These are phyloP conservation scores for Agaricales sp. DNA, from an alignment of 1,284 basidiomycete species.

Conservation along the genomic window DNA sequence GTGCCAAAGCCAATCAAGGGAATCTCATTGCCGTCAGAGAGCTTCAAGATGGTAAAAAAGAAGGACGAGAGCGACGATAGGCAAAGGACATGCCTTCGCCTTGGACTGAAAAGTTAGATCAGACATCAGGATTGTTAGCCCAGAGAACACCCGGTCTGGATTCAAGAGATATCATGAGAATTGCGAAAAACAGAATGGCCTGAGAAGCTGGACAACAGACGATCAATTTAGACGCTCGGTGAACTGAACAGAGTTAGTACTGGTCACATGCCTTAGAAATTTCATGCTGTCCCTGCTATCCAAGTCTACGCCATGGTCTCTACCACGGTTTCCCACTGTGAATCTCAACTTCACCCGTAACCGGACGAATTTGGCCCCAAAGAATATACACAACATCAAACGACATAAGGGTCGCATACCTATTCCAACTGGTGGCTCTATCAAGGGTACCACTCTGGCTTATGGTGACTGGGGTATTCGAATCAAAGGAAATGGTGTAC, in stretches of 20 bases:
- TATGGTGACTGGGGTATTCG: conserved; percentile 90
- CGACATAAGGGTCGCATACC: conserved; percentile 83
- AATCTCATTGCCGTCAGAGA: conserved; percentile 52
- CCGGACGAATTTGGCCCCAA: conserved; percentile 66
- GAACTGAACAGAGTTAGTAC: not conserved
- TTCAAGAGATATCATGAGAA: too few relatives aligned
- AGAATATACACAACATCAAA: conserved; percentile 74
- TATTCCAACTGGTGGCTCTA: conserved; percentile 82
- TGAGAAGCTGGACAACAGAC: not conserved
- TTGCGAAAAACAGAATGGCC: too few relatives aligned
- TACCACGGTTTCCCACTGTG: not conserved
- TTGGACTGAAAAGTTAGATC: not conserved
- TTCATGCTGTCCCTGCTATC: not conserved
- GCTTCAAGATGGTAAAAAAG: conserved; percentile 24
- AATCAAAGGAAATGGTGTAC: conserved; percentile 72
- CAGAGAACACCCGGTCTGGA: too few relatives aligned
- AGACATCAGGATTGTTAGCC: too few relatives aligned
- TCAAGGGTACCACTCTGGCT: conserved; percentile 87
- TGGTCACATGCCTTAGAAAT: not conserved
- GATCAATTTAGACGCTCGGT: not conserved
- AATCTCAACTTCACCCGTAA: conserved; percentile 24
- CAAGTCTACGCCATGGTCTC: not conserved
- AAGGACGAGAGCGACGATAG: too few relatives aligned
- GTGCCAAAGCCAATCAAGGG: conserved; percentile 59
- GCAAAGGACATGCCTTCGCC: not conserved